phyloP scores from a whole-genome alignment of 2,329 filamentous ascomycete genomes.

The Botrytis aclada region DNA sequence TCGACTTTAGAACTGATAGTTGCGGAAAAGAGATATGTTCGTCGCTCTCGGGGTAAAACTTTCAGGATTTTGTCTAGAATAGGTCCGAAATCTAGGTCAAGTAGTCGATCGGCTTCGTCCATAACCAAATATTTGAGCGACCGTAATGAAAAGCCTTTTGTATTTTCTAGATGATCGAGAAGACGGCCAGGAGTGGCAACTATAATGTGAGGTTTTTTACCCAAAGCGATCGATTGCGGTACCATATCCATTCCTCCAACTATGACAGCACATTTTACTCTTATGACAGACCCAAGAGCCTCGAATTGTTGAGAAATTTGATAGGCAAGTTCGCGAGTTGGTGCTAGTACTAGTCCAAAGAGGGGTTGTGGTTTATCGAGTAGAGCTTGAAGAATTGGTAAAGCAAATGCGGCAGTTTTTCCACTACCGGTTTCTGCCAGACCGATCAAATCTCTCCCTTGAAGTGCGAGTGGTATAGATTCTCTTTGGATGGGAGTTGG shows the following conservation, averaged over 20 bases:
- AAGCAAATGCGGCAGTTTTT: conserved; percentile 91
- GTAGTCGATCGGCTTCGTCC: conserved; percentile 87
- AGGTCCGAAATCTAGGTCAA: conserved; percentile 92
- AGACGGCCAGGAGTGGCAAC: conserved; percentile 89
- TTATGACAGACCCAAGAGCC: conserved; percentile 80
- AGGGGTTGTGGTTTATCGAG: conserved; percentile 83
- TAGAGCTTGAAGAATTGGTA: conserved; percentile 87
- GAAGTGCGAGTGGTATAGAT: conserved; percentile 75
- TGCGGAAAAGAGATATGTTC: conserved; percentile 88
- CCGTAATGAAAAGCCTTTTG: conserved; percentile 86
- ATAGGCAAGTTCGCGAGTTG: conserved; percentile 87
- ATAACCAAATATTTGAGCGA: conserved; percentile 85
- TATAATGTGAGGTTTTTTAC: conserved; percentile 93
- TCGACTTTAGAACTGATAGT: conserved; percentile 95
- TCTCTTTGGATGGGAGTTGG: conserved; percentile 88
- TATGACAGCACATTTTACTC: conserved; percentile 80
- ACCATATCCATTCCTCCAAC: conserved; percentile 97
- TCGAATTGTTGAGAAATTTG: conserved; percentile 90
- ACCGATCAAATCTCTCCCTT: conserved; percentile 84
- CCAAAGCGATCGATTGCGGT: conserved; percentile 81
- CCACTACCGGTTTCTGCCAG: conserved; percentile 93
- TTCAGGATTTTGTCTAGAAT: conserved; percentile 91
- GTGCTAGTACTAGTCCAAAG: conserved; percentile 87
- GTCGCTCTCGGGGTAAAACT: conserved; percentile 72
- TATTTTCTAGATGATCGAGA: conserved; percentile 92